These are phyloP conservation scores for Cercophora sp. DNA, from an alignment of 495 filamentous ascomycete genomes.

Conservation along the genomic window DNA sequence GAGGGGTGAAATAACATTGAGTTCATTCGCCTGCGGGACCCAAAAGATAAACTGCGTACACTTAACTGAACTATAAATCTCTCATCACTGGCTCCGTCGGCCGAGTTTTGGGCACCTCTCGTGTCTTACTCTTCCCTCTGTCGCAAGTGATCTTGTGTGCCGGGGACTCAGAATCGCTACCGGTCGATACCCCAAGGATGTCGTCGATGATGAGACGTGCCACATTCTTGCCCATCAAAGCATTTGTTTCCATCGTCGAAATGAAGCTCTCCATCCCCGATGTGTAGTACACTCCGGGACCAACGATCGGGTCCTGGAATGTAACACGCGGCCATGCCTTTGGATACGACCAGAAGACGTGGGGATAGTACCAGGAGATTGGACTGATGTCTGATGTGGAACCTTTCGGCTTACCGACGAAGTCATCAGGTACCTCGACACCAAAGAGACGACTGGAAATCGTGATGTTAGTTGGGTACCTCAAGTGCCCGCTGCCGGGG, in stretches of 20 bases:
- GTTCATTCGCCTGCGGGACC: too few relatives aligned
- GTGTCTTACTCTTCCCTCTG: not conserved
- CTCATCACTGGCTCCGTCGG: not conserved
- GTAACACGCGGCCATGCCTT: conserved; percentile 76
- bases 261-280: conserved; percentile 93
- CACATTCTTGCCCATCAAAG: conserved; percentile 93
- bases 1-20: too few relatives aligned
- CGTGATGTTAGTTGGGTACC: not conserved
- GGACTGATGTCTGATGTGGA: too few relatives aligned
- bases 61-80: conserved; percentile 6
- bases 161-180: too few relatives aligned
- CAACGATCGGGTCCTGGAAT: conserved; percentile 77
- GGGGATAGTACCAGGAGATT: conserved; percentile 72
- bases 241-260: conserved; percentile 96
- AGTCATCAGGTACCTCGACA: conserved; percentile 36
- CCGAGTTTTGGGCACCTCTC: conserved; percentile 10
- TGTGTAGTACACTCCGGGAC: conserved; percentile 76
- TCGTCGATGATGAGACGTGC: conserved; percentile 71
- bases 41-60: too few relatives aligned
- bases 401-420: conserved; percentile 26
- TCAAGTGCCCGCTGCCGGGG: not conserved
- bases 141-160: conserved; percentile 11
- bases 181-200: conserved; percentile 16
- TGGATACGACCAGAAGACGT: conserved; percentile 79
- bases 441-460: conserved; percentile 38